These are phyloP conservation scores for Didymella glomerata DNA, from an alignment of 2,329 filamentous ascomycete species.

Conservation along the genomic window DNA sequence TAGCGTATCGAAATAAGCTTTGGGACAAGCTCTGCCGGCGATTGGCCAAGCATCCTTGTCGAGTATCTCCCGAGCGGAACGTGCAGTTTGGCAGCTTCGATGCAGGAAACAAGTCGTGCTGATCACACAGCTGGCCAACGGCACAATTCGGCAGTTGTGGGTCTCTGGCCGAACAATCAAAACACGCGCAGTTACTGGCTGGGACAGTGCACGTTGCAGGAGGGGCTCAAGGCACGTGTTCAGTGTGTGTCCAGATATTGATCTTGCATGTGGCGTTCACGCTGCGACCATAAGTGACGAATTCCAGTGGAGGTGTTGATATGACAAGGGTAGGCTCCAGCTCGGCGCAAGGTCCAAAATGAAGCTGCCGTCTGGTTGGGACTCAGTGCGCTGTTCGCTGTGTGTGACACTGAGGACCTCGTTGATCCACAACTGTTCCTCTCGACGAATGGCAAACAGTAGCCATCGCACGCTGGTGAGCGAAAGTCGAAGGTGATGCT, in stretches of 20 bases:
- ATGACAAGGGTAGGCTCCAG: not conserved
- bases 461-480: not conserved
- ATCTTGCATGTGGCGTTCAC: constrained; percentile 3
- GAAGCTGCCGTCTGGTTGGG: not conserved
- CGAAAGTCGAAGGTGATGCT: not conserved
- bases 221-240: constrained; percentile 1
- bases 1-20: constrained; percentile 38
- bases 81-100: constrained; percentile 21
- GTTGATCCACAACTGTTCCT: not conserved
- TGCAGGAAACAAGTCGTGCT: constrained; percentile 19
- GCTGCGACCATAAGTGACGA: constrained; percentile 1
- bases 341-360: not conserved
- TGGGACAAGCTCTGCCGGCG: constrained; percentile 32
- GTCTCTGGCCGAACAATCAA: not conserved
- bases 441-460: not conserved
- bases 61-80: constrained; percentile 29
- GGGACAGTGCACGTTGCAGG: not conserved
- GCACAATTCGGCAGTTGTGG: constrained; percentile 12
- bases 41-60: constrained; percentile 40
- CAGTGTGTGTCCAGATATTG: not conserved
- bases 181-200: constrained; percentile 3
- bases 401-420: not conserved
- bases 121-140: constrained; percentile 17
- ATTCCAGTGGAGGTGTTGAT: no score
- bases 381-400: not conserved